Base-by-base conservation (phyloP, 495 filamentous ascomycete species). In the Neurospora terricola region DNA sequence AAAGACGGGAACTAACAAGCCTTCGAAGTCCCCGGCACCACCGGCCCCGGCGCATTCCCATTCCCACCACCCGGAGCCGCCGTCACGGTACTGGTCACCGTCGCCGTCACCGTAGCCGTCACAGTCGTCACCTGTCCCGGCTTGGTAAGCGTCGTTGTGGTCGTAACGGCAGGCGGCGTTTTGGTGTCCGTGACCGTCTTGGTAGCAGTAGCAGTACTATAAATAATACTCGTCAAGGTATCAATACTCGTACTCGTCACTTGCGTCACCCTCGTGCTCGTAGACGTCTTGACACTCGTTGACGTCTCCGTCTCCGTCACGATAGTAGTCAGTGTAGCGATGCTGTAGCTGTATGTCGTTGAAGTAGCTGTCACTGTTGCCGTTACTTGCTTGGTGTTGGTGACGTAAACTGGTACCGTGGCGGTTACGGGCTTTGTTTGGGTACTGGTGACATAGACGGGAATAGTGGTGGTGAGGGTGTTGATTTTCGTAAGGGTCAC, bases 1-100 rank as follows among this genome's bases (percentile, higher is more conserved):
- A 40, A 40, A 16, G 5, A 14, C 6, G 16, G n/a, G n/a, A 71
- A 77, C 77, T 75, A 71, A 79, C 77, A 79, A 27, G 74, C 75
- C 11, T 43, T 76, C 0, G 76, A 72, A 6, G 75, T 76, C 4
- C 77, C 77, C 3, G 77, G 77, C 2, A 78, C 62, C 5, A 73
- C 73, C 9, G 74, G 77, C 16, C 73, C 48, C 23, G 70, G 72
- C 18, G 42, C 45, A 1, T 40, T 66, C 14, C 39, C 68, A 30
- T 40, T 45, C 2, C 36, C 54, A 34, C 16, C 30, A n/a, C 40
- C 30, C 30, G 70, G 70, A 0, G 14, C 11, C 8, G 70, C 40
- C 1, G 21, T 36, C 4, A 27, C 23, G 1, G 70, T 71, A n/a
- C 27, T 30, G 0, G 18, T 54, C 0, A 59, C 38, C 6, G 70